These are phyloP conservation scores for Trypanosoma brucei DNA, from an alignment of 208 protist species.

Conservation along the genomic window DNA sequence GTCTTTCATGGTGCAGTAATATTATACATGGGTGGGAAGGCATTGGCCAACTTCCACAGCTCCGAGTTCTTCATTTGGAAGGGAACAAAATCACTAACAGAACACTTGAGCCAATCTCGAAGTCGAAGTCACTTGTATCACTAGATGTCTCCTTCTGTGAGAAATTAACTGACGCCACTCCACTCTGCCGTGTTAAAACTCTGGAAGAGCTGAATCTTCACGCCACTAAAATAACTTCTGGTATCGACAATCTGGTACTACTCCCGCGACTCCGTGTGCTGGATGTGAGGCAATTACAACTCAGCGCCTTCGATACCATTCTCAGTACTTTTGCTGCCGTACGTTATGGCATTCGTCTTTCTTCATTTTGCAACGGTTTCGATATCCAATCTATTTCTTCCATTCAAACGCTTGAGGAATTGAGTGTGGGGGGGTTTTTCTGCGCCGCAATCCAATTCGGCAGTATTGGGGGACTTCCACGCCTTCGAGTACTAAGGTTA, in stretches of 20 bases:
- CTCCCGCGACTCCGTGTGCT: neutral
- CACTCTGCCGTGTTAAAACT: neutral
- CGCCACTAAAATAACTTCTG: neutral
- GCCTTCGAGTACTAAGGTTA: too few relatives aligned
- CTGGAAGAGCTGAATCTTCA: neutral
- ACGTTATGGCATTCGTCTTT: neutral
- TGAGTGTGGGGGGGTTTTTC: too few relatives aligned
- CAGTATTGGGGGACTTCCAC: too few relatives aligned
- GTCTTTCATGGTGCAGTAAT: neutral
- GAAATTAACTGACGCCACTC: neutral
- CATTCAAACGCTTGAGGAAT: too few relatives aligned
- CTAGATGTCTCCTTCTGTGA: neutral
- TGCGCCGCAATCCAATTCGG: too few relatives aligned
- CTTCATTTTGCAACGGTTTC: neutral
- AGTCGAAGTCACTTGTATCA: neutral
- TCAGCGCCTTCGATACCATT: neutral
- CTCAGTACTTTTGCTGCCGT: neutral
- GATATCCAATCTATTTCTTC: too few relatives aligned
- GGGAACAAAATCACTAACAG: neutral
- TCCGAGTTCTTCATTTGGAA: neutral
- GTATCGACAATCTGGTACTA: neutral
- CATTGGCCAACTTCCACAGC: neutral
- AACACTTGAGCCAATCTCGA: neutral
- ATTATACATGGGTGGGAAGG: neutral
- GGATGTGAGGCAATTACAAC: neutral